A percentile compares a stretch with the other conserved stretches of the same genome.
Conservation (phyloP, 352 stramenopile genomes). For the Phytopythium aichiense region DNA sequence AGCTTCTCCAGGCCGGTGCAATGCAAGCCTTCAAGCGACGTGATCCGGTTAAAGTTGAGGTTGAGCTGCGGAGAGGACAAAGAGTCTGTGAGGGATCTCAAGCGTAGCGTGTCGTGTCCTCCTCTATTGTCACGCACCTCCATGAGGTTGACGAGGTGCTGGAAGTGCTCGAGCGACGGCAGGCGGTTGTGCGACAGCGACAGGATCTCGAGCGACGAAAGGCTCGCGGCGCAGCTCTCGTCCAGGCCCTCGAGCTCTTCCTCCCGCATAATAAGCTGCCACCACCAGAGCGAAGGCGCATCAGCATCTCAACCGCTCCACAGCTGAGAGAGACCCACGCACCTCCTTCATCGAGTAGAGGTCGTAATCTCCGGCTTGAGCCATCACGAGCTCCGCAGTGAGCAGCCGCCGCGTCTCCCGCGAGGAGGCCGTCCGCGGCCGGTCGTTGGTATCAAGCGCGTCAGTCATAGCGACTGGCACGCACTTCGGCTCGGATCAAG, state of each 20-base stretch:
- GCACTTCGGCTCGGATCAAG: neutral
- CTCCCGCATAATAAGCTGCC: constrained; percentile 70
- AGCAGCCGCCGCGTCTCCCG: constrained; percentile 10
- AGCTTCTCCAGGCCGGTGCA: constrained; percentile 58
- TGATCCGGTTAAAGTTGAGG: constrained; percentile 64
- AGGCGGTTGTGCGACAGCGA: constrained; percentile 80
- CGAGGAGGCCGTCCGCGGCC: neutral
- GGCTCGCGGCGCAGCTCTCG: constrained; percentile 44
- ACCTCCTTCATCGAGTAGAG: constrained; percentile 63
- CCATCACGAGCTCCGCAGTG: constrained; percentile 54
- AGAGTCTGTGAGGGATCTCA: neutral
- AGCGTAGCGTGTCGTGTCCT: too few species aligned
- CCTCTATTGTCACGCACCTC: constrained; percentile 28
- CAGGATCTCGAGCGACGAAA: constrained; percentile 69
- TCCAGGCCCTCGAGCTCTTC: constrained; percentile 47
- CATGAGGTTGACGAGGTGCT: constrained; percentile 67
- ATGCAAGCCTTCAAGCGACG: constrained; percentile 44
- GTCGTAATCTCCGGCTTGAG: constrained; percentile 55
- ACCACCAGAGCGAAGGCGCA: neutral
- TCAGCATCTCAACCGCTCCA: neutral
- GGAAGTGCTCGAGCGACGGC: constrained; percentile 50
- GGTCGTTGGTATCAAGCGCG: neutral
- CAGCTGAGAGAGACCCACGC: neutral
- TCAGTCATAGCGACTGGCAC: constrained; percentile 2
- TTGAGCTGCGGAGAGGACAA: constrained; percentile 35